phyloP scores from a whole-genome alignment of 805 yeast genomes.

The Metschnikowia lunata region DNA sequence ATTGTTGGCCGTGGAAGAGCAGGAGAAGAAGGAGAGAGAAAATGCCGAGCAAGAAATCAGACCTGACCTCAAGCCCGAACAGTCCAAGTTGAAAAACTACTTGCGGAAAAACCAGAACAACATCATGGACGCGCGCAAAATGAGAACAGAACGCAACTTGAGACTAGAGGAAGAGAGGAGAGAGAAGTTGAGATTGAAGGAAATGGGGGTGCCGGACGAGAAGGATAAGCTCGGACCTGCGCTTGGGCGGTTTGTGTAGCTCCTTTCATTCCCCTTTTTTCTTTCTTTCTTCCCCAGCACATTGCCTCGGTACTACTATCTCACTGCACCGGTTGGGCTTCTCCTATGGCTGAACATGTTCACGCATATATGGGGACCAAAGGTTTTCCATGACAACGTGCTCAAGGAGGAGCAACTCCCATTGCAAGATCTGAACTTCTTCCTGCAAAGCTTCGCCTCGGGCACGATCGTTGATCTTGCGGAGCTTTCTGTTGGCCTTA shows the following conservation, averaged over 20 bases:
- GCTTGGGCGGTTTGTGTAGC: constrained; percentile 15
- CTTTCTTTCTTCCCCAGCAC: background rate
- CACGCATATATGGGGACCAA: background rate
- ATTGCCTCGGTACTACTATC: too few relatives aligned
- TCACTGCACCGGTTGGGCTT: too few relatives aligned
- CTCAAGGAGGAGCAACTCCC: constrained; percentile 12
- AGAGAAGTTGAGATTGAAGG: constrained; percentile 29
- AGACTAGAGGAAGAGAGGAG: constrained; percentile 70
- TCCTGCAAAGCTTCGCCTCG: constrained; percentile 4
- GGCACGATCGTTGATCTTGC: constrained; percentile 6
- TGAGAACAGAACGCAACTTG: constrained; percentile 71
- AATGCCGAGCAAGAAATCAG: too few relatives aligned
- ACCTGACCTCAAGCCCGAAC: constrained; percentile 59
- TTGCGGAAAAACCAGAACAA: constrained; percentile 80
- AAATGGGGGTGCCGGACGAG: constrained; percentile 18
- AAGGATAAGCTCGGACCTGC: constrained; percentile 19
- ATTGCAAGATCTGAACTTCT: constrained; percentile 5
- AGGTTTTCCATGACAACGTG: constrained; percentile 5
- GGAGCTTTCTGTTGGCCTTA: constrained; percentile 8
- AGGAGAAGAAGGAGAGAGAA: constrained; percentile 24
- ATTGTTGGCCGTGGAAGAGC: constrained; percentile 31
- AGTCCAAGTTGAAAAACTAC: constrained; percentile 63
- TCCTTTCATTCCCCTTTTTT: background rate
- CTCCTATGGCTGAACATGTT: background rate
- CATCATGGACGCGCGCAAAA: constrained; percentile 79